A percentile compares a stretch with the other conserved stretches of the same genome.
These are phyloP conservation scores for Halocafeteria seosinensis DNA, from an alignment of 108 stramenopile species.

Conservation along the genomic window DNA sequence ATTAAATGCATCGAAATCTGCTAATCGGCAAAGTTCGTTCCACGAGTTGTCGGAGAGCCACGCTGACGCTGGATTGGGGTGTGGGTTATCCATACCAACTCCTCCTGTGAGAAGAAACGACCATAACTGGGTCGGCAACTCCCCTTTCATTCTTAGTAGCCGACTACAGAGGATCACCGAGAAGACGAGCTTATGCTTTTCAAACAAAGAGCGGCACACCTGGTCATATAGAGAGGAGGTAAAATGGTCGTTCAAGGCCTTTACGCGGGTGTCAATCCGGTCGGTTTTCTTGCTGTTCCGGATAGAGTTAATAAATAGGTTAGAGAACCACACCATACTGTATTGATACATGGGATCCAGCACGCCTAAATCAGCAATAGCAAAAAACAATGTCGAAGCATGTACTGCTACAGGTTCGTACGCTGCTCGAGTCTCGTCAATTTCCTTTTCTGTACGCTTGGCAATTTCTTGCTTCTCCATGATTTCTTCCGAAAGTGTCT, in stretches of 20 bases:
- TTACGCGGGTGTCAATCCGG: conserved; percentile 30
- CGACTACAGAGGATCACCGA: conserved; percentile 35
- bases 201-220: conserved; percentile 37
- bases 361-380: conserved; percentile 31
- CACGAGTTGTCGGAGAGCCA: conserved; percentile 36
- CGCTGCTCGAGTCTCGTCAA: conserved; percentile 31
- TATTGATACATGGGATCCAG: conserved; percentile 49
- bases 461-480: conserved; percentile 33
- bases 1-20: conserved; percentile 19
- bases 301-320: conserved; percentile 34
- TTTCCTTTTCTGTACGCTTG: conserved; percentile 30
- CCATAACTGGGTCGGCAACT: conserved; percentile 31
- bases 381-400: conserved; percentile 36
- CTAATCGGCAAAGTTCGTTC: conserved; percentile 39
- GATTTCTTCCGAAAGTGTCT: conserved; percentile 34
- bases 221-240: conserved; percentile 41
- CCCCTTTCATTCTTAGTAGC: conserved; percentile 24
- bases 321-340: conserved; percentile 38
- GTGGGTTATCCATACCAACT: conserved; percentile 32
- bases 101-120: conserved; percentile 41
- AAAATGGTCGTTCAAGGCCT: conserved; percentile 32
- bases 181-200: conserved; percentile 45
- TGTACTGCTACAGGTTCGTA: conserved; percentile 36
- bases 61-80: conserved; percentile 30
- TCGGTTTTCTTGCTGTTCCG: conserved; percentile 22